Base-by-base conservation (phyloP, 2,329 filamentous ascomycete genomes). In the Albophoma yamanashiensis region DNA sequence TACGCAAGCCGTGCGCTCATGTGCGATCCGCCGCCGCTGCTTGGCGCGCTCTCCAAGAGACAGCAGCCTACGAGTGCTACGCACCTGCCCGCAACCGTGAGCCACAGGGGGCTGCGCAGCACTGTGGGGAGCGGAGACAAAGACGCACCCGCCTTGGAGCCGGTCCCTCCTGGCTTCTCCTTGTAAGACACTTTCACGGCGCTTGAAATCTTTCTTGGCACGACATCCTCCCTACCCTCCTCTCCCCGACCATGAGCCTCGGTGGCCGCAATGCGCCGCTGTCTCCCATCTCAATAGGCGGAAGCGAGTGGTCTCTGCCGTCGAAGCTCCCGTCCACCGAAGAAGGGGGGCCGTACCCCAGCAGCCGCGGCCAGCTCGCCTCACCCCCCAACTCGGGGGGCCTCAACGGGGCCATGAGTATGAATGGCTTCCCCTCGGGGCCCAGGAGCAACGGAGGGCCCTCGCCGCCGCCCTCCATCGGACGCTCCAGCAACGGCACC, bases 391-490 rank as follows among this genome's bases (percentile, higher is more conserved):
- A 84, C 67, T 90, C 88, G 58, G 87, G 82, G 73, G 79, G 83
- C 70, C 80, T 82, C 65, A 79, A 79, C 77, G 76, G 76, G 68
- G 68, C 65, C 68, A 80, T 80, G 68, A 81, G 79, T 67, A 84
- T 88, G 78, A 88, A 84, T 74, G 81, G 78, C 68, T 85, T 83
- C 68, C 77, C 82, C 58, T 71, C 81, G 39, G 79, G 76, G 63
- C 82, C 79, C 73, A 80, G 78, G 75, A 84, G 77, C 71, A 77
- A 76, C 63, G 83, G 82, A 65, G 83, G 81, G 34, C 85, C 93
- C 58, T 97, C 93, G 57, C 92, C 93, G 59, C 93, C 94, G 34
- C 91, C 88, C 64, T 97, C 93, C 6, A 81, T 97, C 66, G 91
- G 89, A 63, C 83, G 89, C 64, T 95, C 91, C 58, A 97, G 91